Evolutionary conservation across 768 basidiomycete genomes (phyloP), one percentile per base, ranked within the genome.

Genomic region (Tricholoma sp.): DNA sequence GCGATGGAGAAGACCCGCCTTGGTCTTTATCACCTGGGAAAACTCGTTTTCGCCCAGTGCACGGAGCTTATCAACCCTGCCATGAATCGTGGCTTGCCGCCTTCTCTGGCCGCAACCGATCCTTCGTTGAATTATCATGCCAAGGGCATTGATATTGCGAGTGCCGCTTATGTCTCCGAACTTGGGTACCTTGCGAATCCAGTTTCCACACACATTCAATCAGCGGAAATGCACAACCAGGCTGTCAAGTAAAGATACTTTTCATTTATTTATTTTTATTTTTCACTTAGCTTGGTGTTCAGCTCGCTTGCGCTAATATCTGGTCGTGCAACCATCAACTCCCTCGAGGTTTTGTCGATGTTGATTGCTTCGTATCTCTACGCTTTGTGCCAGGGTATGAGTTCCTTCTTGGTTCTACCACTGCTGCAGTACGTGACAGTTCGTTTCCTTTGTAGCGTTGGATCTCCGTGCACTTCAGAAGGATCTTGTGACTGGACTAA

Each of bases 171-270:
- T 67, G 81, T 86, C 2, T 77, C 86, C 47, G 92, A 94, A 70
- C 81, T 94, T 31, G 91, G 91, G 27, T 86, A 81, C 65, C 79
- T 93, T 22, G 91, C 88, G 18, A 89, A 83, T 73, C 91, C 92
- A 0, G 91, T 94, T 10, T 88, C 87, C 2, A 90, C 89, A 0
- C 86, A 89, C 62, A 83, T 91, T 50, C 90, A 94, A 64, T 88
- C 86, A 1, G 91, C 91, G 1, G 91, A 94, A 72, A 91, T 93
- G 88, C 89, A 92, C 67, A 94, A 94, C 63, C 92, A 94, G 70
- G 88, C 92, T 45, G 82, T 94, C 70, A 94, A 94, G 89, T 91
- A 61, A 59, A 88, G 24, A 27, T n/a, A n/a, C 24, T 27, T 27
- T 27, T 5, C 5, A 27, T 27, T 5, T 75, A 5, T 53, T 34